Percentiles rank a stretch among this genome's conserved stretches.
Conservation (phyloP, 495 filamentous ascomycete species). For the Apodospora peruviana region DNA sequence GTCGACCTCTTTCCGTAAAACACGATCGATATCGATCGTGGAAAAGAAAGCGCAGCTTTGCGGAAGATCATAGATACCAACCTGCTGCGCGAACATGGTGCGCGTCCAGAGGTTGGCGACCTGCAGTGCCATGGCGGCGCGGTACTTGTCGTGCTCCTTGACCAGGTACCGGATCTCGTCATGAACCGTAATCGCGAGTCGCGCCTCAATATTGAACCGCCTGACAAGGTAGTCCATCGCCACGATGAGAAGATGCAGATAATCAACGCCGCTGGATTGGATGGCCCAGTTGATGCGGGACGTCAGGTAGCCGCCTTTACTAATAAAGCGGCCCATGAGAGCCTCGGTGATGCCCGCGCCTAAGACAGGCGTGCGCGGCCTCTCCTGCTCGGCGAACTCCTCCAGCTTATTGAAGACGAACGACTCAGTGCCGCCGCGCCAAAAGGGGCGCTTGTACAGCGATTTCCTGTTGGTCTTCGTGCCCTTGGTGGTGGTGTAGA, state of each 20-base stretch:
- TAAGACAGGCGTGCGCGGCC: constrained; percentile 86
- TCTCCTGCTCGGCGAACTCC: constrained; percentile 92
- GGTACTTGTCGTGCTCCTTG: constrained; percentile 78
- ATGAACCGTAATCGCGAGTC: constrained; percentile 90
- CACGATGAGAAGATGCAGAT: constrained; percentile 90
- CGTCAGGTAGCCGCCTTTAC: constrained; percentile 87
- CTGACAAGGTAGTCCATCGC: constrained; percentile 90
- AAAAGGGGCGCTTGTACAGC: constrained; percentile 72
- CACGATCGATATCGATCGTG: constrained; percentile 87
- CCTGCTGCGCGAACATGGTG: constrained; percentile 93
- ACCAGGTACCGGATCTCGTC: constrained; percentile 96
- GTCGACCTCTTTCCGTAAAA: constrained; percentile 93
- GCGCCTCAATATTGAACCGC: constrained; percentile 77
- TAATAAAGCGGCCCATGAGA: constrained; percentile 78
- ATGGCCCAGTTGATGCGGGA: constrained; percentile 99
- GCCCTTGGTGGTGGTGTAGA: constrained; percentile 90
- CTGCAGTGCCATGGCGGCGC: constrained; percentile 84
- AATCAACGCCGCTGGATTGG: constrained; percentile 94
- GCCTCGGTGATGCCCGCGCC: constrained; percentile 96
- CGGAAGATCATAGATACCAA: constrained; percentile 91
- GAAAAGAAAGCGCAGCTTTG: constrained; percentile 94
- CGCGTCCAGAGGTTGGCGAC: constrained; percentile 94
- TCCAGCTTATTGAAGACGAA: constrained; percentile 98
- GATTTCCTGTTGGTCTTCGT: constrained; percentile 62
- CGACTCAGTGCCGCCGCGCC: constrained; percentile 93